These are phyloP conservation scores for Citrus reticulata DNA, from an alignment of 345 rosid species.

Conservation along the genomic window DNA sequence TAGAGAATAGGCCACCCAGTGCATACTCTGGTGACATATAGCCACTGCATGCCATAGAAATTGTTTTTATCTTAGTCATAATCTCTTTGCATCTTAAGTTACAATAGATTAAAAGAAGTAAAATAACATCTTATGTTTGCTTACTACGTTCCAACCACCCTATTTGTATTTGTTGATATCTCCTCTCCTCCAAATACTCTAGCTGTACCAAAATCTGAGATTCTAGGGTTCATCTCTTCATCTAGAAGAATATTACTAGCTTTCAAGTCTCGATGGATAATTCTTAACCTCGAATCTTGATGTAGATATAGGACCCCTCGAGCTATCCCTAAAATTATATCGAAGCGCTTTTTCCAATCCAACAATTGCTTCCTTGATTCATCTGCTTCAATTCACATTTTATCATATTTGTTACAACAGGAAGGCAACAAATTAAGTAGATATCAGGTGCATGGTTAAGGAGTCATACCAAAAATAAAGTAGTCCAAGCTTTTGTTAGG, in stretches of 20 bases:
- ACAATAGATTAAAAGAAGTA: neutral
- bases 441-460: neutral
- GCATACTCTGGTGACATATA: neutral
- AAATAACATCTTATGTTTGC: neutral
- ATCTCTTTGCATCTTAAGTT: neutral
- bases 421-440: neutral
- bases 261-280: slow-evolving; percentile 39
- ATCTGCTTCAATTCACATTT: neutral
- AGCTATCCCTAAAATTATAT: slow-evolving; percentile 31
- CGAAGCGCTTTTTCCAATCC: slow-evolving; percentile 24
- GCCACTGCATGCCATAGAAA: neutral
- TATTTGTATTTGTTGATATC: neutral
- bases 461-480: slow-evolving; percentile 23
- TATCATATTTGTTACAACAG: neutral
- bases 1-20: neutral
- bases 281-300: slow-evolving; percentile 30
- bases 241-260: slow-evolving; percentile 33
- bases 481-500: slow-evolving; percentile 35
- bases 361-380: slow-evolving; percentile 3
- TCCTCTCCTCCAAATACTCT: slow-evolving; percentile 22
- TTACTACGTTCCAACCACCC: neutral
- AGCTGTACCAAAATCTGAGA: slow-evolving; percentile 42
- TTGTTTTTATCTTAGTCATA: neutral
- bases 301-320: slow-evolving; percentile 37
- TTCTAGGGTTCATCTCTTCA: slow-evolving; percentile 32